phyloP scores from a whole-genome alignment of 495 filamentous ascomycete genomes.

The Lasiosphaeria ovina region DNA sequence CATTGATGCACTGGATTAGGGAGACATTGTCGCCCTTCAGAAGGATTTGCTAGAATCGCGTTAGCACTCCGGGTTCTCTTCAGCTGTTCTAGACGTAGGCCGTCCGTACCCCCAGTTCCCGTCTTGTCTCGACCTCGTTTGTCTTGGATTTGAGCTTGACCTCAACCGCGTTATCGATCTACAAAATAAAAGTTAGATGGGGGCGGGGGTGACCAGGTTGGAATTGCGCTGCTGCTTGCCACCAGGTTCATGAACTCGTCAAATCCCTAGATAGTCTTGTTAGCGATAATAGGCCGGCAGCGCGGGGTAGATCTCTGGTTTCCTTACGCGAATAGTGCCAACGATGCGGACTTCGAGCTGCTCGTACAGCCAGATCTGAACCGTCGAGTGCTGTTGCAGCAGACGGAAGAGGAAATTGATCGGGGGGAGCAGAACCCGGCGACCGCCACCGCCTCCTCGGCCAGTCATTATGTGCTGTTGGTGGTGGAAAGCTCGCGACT shows the following conservation, averaged over 20 bases:
- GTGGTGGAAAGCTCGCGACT: constrained; percentile 5
- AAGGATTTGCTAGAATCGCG: constrained; percentile 74
- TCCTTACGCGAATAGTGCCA: constrained; percentile 82
- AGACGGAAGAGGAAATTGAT: constrained; percentile 98
- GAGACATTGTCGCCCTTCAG: constrained; percentile 98
- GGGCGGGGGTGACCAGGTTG: not conserved
- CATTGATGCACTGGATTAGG: constrained; percentile 77
- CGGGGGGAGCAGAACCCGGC: constrained; percentile 90
- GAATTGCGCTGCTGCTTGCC: constrained; percentile 55
- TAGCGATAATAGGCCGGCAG: not conserved
- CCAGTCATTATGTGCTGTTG: constrained; percentile 65
- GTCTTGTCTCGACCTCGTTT: constrained; percentile 68
- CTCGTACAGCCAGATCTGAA: constrained; percentile 96
- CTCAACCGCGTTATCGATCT: constrained; percentile 83
- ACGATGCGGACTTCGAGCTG: constrained; percentile 91
- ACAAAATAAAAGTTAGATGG: not conserved
- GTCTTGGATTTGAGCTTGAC: constrained; percentile 82
- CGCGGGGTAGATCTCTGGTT: constrained; percentile 21
- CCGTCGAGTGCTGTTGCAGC: constrained; percentile 80
- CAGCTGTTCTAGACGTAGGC: not conserved
- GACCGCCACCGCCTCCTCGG: constrained; percentile 72
- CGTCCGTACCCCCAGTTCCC: constrained; percentile 63
- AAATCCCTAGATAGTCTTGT: constrained; percentile 39
- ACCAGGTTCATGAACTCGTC: constrained; percentile 99
- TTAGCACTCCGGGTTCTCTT: constrained; percentile 25